A percentile compares a stretch with the other conserved stretches of the same genome.
Evolutionary conservation across 192 early-diverging fungal species (phyloP).

Genomic region (Coemansia sp.): DNA sequence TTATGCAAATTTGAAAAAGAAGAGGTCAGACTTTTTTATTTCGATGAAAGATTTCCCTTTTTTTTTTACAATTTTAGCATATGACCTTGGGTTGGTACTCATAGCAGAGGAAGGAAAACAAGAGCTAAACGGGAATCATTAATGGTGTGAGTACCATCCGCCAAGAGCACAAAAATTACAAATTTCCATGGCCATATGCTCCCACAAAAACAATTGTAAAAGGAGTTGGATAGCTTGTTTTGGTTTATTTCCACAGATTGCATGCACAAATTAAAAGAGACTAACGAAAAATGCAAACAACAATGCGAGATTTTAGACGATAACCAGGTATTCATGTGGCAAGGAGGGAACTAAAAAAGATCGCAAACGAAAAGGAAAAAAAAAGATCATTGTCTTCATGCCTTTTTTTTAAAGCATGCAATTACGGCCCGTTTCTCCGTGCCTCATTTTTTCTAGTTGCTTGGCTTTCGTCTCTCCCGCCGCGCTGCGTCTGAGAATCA

Average conservation of each 20-base stretch:
- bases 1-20: neutral
- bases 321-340: too few relatives aligned
- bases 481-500: neutral
- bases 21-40: neutral
- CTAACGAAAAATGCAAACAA: neutral
- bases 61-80: neutral
- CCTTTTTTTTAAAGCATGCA: neutral
- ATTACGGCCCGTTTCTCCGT: neutral
- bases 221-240: neutral
- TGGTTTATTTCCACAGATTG: neutral
- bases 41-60: neutral
- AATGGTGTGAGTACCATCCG: neutral
- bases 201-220: neutral
- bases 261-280: slow-evolving; percentile 5
- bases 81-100: neutral
- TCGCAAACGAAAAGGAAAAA: neutral
- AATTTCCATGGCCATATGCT: neutral
- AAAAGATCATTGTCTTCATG: neutral
- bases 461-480: too few relatives aligned
- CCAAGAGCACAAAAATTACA: neutral
- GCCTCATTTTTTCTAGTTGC: neutral
- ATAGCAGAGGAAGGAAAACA: neutral
- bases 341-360: too few relatives aligned
- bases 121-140: neutral
- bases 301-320: too few relatives aligned